phyloP scores from a whole-genome alignment of 1,284 basidiomycete species.

The Ceratobasidium sp. region DNA sequence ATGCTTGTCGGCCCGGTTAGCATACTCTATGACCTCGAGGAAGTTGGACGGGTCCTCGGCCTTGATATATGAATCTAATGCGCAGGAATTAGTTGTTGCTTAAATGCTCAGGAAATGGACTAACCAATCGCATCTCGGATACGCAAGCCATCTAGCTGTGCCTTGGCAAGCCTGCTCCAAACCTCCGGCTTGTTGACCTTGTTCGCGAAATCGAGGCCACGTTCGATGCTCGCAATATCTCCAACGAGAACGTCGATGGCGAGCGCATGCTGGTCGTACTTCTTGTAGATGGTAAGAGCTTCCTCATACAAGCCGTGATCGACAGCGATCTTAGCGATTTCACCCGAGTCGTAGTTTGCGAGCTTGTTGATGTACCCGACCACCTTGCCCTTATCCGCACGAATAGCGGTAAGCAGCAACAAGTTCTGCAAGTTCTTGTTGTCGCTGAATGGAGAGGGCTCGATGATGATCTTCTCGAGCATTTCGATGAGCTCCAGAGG shows the following conservation, averaged over 20 bases:
- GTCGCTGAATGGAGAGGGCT: constrained; percentile 97
- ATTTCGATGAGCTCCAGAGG: constrained; percentile 98
- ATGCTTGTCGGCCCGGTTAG: constrained; percentile 95
- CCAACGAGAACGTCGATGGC: constrained; percentile 99
- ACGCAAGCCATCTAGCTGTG: constrained; percentile 98
- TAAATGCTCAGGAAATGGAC: constrained; percentile 49
- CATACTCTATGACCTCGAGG: constrained; percentile 96
- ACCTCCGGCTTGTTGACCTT: constrained; percentile 98
- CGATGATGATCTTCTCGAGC: constrained; percentile 98
- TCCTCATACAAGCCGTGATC: constrained; percentile 98
- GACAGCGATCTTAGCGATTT: constrained; percentile 97
- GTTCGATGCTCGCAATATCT: constrained; percentile 97
- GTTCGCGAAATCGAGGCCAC: constrained; percentile 95
- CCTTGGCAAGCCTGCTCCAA: constrained; percentile 97
- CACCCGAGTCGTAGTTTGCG: constrained; percentile 92
- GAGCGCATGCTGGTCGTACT: constrained; percentile 91
- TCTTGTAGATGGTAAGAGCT: constrained; percentile 96
- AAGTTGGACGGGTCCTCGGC: constrained; percentile 98
- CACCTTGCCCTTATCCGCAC: constrained; percentile 98
- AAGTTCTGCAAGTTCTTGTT: constrained; percentile 97
- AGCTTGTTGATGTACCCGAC: constrained; percentile 99
- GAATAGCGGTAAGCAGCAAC: constrained; percentile 94
- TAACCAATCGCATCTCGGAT: constrained; percentile 97
- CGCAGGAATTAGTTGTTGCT: constrained; percentile 25
- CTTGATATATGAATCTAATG: constrained; percentile 96